Evolutionary conservation across 768 basidiomycete genomes (phyloP).

Genomic region (Daedaleopsis nitida): DNA sequence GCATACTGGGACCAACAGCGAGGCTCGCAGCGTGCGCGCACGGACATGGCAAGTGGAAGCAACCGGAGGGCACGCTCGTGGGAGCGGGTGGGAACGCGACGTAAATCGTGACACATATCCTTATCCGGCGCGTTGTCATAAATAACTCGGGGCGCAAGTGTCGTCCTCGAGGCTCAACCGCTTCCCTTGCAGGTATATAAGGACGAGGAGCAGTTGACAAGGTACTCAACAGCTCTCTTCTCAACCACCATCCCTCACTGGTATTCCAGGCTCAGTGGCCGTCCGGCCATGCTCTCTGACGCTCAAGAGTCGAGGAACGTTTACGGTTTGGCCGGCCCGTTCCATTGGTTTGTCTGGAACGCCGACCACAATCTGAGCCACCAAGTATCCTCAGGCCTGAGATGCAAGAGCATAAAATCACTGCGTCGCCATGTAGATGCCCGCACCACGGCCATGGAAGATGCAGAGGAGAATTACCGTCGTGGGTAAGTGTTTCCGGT

Average conservation of each 20-base stretch:
- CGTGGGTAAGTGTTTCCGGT: not conserved
- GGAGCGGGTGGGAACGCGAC: not conserved
- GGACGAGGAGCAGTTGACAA: not conserved
- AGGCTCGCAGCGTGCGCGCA: not conserved
- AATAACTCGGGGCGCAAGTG: no score
- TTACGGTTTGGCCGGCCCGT: no score
- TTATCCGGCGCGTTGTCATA: not conserved
- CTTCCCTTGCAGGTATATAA: not conserved
- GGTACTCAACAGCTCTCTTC: not conserved
- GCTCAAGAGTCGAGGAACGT: no score
- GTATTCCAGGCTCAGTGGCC: no score
- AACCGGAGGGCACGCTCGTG: not conserved
- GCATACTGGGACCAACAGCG: not conserved
- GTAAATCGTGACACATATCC: not conserved
- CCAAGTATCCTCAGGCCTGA: not conserved
- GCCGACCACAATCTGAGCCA: no score
- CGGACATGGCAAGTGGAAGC: constrained; percentile 2
- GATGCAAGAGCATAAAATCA: not conserved
- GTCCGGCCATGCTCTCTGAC: no score
- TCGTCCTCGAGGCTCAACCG: no score
- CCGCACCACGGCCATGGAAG: no score
- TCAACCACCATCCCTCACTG: not conserved
- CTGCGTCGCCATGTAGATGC: no score
- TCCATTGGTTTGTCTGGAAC: no score
- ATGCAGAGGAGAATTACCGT: not conserved